phyloP scores from a whole-genome alignment of 2,329 filamentous ascomycete species.

The Mycocentrospora acerina region DNA sequence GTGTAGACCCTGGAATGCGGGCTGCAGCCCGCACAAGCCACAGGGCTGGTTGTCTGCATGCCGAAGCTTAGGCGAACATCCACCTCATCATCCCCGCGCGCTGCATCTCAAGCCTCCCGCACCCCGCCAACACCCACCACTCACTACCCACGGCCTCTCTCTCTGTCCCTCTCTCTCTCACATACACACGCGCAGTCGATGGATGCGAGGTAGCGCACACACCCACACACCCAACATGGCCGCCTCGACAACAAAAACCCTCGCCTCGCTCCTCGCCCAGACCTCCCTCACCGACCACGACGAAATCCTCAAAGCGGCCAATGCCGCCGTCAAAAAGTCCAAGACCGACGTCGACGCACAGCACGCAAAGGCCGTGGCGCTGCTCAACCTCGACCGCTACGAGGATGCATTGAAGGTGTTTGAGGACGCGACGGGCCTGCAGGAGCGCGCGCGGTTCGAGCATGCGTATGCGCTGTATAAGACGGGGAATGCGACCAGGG shows the following conservation, averaged over 20 bases:
- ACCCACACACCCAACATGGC: conserved; percentile 35
- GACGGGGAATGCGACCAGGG: conserved; percentile 67
- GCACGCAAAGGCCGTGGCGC: conserved; percentile 70
- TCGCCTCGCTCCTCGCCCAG: conserved; percentile 59
- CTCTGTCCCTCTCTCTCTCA: too few species aligned
- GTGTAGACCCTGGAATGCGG: too few species aligned
- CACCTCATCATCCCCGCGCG: conserved; percentile 32
- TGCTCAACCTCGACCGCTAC: conserved; percentile 81
- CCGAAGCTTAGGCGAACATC: conserved; percentile 35
- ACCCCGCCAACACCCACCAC: conserved; percentile 13
- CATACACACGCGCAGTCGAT: conserved; percentile 16
- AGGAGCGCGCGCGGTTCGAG: conserved; percentile 65
- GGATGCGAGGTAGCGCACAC: conserved; percentile 21
- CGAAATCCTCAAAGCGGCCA: conserved; percentile 67
- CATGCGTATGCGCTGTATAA: conserved; percentile 85
- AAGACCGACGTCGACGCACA: conserved; percentile 63
- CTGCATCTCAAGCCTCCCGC: conserved; percentile 25
- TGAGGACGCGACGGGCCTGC: conserved; percentile 62
- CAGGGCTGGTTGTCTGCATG: too few species aligned
- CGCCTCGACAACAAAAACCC: conserved; percentile 44
- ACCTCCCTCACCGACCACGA: conserved; percentile 69
- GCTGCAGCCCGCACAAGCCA: too few species aligned
- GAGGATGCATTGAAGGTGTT: conserved; percentile 73
- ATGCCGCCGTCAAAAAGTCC: conserved; percentile 58
- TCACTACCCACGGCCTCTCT: not conserved